These are phyloP conservation scores for Tolypocladium inflatum DNA, from an alignment of 2,329 filamentous ascomycete genomes.

Conservation along the genomic window DNA sequence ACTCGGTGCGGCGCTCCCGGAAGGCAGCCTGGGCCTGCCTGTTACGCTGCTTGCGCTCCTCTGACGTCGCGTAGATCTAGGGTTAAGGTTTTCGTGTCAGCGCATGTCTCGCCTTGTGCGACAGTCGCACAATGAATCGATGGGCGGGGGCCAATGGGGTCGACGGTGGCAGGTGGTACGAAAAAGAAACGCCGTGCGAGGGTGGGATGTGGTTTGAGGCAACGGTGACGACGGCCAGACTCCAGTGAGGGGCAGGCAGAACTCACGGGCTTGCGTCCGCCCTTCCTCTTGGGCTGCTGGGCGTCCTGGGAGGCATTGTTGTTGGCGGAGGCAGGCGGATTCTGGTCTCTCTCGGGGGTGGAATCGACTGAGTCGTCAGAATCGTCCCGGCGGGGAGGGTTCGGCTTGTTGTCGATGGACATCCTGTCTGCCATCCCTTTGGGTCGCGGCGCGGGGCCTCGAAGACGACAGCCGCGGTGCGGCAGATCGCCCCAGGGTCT, in stretches of 20 bases:
- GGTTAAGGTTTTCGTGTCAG: conserved; percentile 4
- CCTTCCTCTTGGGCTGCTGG: conserved; percentile 84
- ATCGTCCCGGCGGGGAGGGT: conserved; percentile 39
- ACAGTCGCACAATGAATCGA: neutral
- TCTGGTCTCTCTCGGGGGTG: conserved; percentile 47
- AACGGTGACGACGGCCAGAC: neutral
- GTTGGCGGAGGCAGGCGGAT: conserved; percentile 20
- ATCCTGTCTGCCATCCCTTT: conserved; percentile 56
- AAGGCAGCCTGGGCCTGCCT: conserved; percentile 96
- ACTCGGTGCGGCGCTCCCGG: conserved; percentile 91
- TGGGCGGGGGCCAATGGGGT: neutral
- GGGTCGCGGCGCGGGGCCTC: conserved; percentile 23
- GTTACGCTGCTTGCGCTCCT: conserved; percentile 96
- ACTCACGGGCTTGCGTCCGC: conserved; percentile 93
- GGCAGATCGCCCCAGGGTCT: conserved; percentile 24
- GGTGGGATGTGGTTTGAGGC: neutral
- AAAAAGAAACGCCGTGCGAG: neutral
- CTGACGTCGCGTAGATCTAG: conserved; percentile 96
- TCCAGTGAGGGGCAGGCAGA: neutral
- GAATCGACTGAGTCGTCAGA: conserved; percentile 53
- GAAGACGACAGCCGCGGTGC: conserved; percentile 24
- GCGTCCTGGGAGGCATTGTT: conserved; percentile 35
- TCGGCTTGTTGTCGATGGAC: conserved; percentile 44
- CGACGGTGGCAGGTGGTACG: neutral
- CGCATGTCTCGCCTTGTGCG: conserved; percentile 2